Percentiles rank a stretch among this genome's conserved stretches.
Conservation (phyloP, 108 stramenopile genomes). For the Discostella stelligeroides region DNA sequence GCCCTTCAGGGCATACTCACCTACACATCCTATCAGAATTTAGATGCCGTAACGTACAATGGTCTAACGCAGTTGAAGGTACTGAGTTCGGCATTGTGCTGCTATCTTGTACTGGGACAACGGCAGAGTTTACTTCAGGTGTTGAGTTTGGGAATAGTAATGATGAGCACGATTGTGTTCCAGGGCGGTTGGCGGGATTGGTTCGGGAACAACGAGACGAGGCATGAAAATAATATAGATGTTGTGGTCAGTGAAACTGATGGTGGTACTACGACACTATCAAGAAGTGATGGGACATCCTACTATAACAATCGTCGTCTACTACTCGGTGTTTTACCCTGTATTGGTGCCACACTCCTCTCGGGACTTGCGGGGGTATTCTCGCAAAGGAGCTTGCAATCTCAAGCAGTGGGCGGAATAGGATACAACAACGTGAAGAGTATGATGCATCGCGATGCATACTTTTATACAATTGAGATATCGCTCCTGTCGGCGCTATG, state of each 20-base stretch:
- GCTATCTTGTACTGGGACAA: constrained; percentile 79
- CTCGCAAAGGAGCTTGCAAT: constrained; percentile 82
- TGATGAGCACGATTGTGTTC: constrained; percentile 68
- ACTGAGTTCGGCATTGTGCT: constrained; percentile 86
- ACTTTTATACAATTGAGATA: constrained; percentile 76
- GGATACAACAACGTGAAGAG: not conserved
- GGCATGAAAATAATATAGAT: not conserved
- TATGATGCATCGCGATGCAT: constrained; percentile 63
- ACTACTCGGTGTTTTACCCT: constrained; percentile 60
- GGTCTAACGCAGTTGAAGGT: constrained; percentile 92
- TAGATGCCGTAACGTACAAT: constrained; percentile 87
- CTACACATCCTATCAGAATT: constrained; percentile 75
- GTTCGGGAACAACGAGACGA: no score
- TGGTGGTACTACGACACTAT: not conserved
- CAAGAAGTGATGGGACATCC: not conserved
- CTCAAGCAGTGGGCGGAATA: constrained; percentile 19
- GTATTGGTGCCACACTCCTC: constrained; percentile 65
- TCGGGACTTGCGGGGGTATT: constrained; percentile 86
- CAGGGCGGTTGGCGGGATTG: constrained; percentile 51
- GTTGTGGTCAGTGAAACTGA: not conserved
- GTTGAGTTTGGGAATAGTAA: constrained; percentile 67
- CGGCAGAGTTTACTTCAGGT: constrained; percentile 73
- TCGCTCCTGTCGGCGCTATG: constrained; percentile 52
- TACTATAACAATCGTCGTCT: not conserved
- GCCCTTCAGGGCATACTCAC: constrained; percentile 79